Evolutionary conservation across 225 moss, liverwort and hornwort species (phyloP), one percentile per base, ranked within the genome.

Genomic region (Physcomitrellopsis africana): DNA sequence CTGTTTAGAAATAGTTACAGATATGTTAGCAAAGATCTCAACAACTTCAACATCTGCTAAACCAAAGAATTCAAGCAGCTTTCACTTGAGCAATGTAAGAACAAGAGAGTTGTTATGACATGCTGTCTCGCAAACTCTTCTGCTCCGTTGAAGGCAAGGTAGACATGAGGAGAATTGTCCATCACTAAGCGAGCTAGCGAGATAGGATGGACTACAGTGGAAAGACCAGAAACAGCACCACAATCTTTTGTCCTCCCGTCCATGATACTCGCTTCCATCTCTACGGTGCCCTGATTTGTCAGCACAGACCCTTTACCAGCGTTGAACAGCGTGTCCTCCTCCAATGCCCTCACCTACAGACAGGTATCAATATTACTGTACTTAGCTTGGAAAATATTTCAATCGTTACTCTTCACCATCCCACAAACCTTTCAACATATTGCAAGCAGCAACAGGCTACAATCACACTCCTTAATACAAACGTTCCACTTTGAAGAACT

Each of bases 201-300:
- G 17, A 99, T 83, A 14, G 99, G 99, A 52, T 95, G 86, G 18
- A 92, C 86, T 44, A 99, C 95, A 5, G 99, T 95, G 13, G 84
- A 90, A 43, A 99, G 86, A 18, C 99, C 99, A 2, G 99, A 99
- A 22, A 99, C 99, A 1, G 99, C 99, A 7, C 99, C 99, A 20
- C 93, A 89, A 3, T 84, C 86, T 67, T 85, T 89, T 7, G 89
- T 91, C 70, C 72, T 68, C 20, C 99, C 99, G 63, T 99, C 99
- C 95, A 99, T 95, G 69, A 99, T 99, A 75, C 90, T 89, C 41
- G 99, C 89, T 85, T 99, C 99, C 99, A 99, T 99, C 88, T 99
- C 99, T 66, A 95, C 92, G n/a, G 93, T 93, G 24, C 99, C 95
- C 72, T 86, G 84, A 44, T 44, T 69, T 16, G 99, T 93, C 67